These are phyloP conservation scores for Phytopythium kandeliae DNA, from an alignment of 352 stramenopile genomes.

Conservation along the genomic window DNA sequence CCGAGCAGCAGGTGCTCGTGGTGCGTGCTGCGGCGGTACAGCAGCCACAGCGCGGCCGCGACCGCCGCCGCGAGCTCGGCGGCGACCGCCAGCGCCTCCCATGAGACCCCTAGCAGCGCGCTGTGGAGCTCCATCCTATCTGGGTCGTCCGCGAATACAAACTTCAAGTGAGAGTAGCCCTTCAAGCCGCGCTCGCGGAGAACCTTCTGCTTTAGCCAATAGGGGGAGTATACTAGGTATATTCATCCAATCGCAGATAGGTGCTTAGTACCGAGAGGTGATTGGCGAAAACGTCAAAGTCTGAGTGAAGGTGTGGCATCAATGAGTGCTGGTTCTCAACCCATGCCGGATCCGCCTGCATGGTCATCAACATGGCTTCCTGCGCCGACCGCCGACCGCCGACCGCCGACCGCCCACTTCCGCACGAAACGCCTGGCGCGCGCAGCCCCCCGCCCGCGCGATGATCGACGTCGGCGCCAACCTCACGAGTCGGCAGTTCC, in stretches of 20 bases:
- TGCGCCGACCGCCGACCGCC: too few species aligned
- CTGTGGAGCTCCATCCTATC: too few species aligned
- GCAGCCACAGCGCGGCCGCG: slow-evolving; percentile 39
- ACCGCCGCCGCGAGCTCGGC: slow-evolving; percentile 39
- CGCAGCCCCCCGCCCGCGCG: too few species aligned
- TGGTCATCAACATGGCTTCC: neutral
- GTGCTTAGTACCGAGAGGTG: neutral
- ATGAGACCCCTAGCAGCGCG: slow-evolving; percentile 36
- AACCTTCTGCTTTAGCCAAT: too few species aligned
- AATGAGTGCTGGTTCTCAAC: slow-evolving; percentile 1
- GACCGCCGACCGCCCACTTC: too few species aligned
- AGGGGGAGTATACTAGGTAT: too few species aligned
- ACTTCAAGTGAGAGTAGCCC: too few species aligned
- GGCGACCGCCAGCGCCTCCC: slow-evolving; percentile 47
- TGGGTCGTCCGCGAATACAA: too few species aligned
- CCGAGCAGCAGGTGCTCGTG: slow-evolving; percentile 24
- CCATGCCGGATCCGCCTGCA: too few species aligned
- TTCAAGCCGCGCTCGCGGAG: too few species aligned
- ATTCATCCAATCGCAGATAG: neutral
- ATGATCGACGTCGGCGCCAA: slow-evolving; percentile 73
- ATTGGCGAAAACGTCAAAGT: neutral
- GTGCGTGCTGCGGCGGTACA: slow-evolving; percentile 26
- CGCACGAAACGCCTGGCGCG: slow-evolving; percentile 13
- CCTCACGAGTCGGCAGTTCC: slow-evolving; percentile 59
- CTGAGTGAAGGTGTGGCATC: neutral